Base-by-base conservation (phyloP, 805 yeast genomes). In the Candida palmyrensis region DNA sequence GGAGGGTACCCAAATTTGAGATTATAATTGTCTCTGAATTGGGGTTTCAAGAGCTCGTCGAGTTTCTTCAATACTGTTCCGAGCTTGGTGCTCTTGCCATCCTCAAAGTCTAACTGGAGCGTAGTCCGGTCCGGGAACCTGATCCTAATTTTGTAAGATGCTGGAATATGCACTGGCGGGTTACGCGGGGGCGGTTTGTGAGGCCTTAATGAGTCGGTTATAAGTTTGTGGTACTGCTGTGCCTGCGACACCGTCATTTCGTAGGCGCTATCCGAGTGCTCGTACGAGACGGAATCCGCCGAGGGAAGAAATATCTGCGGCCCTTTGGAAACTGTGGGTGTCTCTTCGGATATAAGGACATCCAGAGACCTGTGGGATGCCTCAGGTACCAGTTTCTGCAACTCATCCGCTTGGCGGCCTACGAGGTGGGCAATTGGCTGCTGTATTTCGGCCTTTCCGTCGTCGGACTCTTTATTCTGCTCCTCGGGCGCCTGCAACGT, bases 211-310 rank as follows among this genome's bases (percentile, higher is more conserved):
- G 25, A 44, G 26, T 20, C 46, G 31, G 51, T 51, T 27, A 66
- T 53, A 13, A 57, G 38, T 30, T 57, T 53, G 30, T 58, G 64
- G 42, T 66, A 66, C 13, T 48, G 47, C 36, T 58, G 57, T 2
- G 65, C 68, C 39, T 66, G 70, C 12, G 49, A 33, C 4, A 58
- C 44, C 1, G 68, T 61, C 55, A 66, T 45, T 15, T 60, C 55
- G 43, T 66, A 66, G 40, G 66, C 71, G 23, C 54, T 59, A 12
- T 63, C 69, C 3, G 69, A 69, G 37, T 65, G 66, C 15, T 64
- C 67, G 35, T 63, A 66, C 2, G 21, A 24, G 2, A 34, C 9
- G 4, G 42, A 21, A 6, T 30, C 18, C 2, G 34, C 17, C 9
- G 42, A 38, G 2, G 59, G 57, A 12, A 49, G 33, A 28, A 35